Evolutionary conservation across 1,284 basidiomycete genomes (phyloP).

Genomic region (Melampsora americana): DNA sequence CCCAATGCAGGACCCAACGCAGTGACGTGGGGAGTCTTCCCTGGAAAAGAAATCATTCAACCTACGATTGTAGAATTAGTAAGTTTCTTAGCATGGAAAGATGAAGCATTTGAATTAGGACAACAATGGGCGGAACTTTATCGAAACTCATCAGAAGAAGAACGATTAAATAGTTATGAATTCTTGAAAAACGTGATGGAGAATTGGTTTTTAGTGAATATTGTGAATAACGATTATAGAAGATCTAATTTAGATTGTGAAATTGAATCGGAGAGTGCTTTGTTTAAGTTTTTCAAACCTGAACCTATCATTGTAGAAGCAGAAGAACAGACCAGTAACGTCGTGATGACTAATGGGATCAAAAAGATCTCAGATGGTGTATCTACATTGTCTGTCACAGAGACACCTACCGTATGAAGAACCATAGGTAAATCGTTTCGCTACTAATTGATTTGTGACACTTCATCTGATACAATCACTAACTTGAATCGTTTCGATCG

Average conservation of each 20-base stretch:
- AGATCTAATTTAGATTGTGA: conserved; percentile 21
- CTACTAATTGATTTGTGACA: no score
- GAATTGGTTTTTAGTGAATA: conserved; percentile 46
- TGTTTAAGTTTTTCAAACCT: conserved; percentile 31
- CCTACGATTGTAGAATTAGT: conserved; percentile 96
- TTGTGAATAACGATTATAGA: conserved; percentile 50
- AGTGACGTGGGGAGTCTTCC: conserved; percentile 99
- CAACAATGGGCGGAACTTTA: conserved; percentile 51
- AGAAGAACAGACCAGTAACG: neutral
- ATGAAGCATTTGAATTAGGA: conserved; percentile 53
- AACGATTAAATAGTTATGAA: neutral
- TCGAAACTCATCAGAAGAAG: conserved; percentile 38
- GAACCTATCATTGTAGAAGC: conserved; percentile 17
- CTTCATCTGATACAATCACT: no score
- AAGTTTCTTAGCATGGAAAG: conserved; percentile 91
- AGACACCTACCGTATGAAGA: no score
- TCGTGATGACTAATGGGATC: no score
- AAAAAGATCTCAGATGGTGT: no score
- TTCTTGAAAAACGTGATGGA: conserved; percentile 29
- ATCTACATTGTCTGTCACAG: no score
- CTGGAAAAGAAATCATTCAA: conserved; percentile 94
- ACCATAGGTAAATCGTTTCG: no score
- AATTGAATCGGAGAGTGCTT: neutral
- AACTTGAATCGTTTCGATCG: no score
- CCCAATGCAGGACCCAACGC: conserved; percentile 91